phyloP scores from a whole-genome alignment of 2,329 filamentous ascomycete species.

The Cylindrodendrum hubeiense region DNA sequence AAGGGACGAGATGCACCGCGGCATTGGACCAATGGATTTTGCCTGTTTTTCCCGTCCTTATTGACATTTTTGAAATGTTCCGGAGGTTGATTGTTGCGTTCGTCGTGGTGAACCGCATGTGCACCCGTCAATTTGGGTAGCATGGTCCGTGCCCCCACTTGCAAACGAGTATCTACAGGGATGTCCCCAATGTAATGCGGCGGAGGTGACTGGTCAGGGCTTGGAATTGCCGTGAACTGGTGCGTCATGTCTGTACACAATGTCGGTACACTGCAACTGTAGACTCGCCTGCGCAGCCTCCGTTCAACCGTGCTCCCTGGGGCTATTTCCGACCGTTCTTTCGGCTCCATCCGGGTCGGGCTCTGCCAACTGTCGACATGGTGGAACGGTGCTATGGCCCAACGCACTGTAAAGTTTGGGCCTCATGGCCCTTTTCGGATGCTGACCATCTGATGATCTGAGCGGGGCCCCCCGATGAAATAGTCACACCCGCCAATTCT shows the following conservation, averaged over 20 bases:
- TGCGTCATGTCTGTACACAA: not conserved
- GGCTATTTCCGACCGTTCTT: not conserved
- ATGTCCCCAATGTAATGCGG: not conserved
- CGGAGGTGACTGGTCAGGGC: slow-evolving; percentile 1
- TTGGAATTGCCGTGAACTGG: not conserved
- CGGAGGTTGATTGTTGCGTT: not conserved
- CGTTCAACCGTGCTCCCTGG: too few relatives aligned
- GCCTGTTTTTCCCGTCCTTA: not conserved
- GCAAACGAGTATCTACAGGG: not conserved
- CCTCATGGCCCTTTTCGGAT: slow-evolving; percentile 8
- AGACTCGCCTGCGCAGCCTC: too few relatives aligned
- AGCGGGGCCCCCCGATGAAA: slow-evolving; percentile 22
- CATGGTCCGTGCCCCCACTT: not conserved
- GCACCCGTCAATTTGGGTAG: not conserved
- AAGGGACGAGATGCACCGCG: slow-evolving; percentile 1
- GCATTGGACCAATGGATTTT: not conserved
- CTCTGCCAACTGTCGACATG: slow-evolving; percentile 3
- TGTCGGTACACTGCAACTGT: not conserved
- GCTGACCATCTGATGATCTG: slow-evolving; percentile 23
- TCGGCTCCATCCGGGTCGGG: not conserved
- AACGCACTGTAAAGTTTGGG: not conserved
- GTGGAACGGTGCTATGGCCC: not conserved
- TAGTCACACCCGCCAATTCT: slow-evolving; percentile 9
- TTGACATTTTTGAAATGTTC: not conserved
- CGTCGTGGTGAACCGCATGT: not conserved